Base-by-base conservation (phyloP, 1,284 basidiomycete species). In the Tilletia caries region DNA sequence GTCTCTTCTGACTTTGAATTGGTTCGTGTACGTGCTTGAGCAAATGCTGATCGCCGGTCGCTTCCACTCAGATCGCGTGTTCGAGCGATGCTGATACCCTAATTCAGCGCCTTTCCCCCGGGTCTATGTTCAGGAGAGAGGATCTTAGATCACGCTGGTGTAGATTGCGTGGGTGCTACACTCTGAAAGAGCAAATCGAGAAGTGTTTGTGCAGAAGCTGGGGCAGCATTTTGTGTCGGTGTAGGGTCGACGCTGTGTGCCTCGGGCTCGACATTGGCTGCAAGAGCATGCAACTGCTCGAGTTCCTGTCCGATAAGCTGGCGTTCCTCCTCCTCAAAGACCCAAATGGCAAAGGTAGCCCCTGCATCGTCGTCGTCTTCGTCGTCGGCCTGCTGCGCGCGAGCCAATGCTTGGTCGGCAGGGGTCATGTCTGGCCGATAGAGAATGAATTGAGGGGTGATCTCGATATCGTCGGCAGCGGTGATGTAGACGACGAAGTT, bases 401-500 rank as follows among this genome's bases (percentile, higher is more conserved):
- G 1, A n/a, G 20, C 33, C 4, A 32, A 64, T 62, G 64, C 37
- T 2, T 41, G 37, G 37, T 41, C 15, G 37, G 37, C 37, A 15
- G 37, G 8, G 8, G 37, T 41, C 5, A 67, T 67, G 18, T 88
- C 91, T 69, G 89, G 89, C 71, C 90, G 88, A 78, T 91, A 89
- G 85, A 92, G 90, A 76, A 92, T 86, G 83, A 90, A 91, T 73
- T 85, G 84, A 10, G 82, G 80, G 37, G 82, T 84, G 23, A 88
- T 85, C 68, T 89, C 87, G 72, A 93, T 86, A 72, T 90, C 89
- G 84, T 92, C 91, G 83, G 92, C 91, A 20, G 91, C 89, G 74
- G 89, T 89, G 58, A 95, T 85, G 48, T 88, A 87, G 67, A 91
- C 89, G 67, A 89, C 87, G 79, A 91, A 92, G 82, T 93, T 92